A percentile compares a stretch with the other conserved stretches of the same genome.
These are phyloP conservation scores for Nothopassalora personata DNA, from an alignment of 2,329 filamentous ascomycete species.

Conservation along the genomic window DNA sequence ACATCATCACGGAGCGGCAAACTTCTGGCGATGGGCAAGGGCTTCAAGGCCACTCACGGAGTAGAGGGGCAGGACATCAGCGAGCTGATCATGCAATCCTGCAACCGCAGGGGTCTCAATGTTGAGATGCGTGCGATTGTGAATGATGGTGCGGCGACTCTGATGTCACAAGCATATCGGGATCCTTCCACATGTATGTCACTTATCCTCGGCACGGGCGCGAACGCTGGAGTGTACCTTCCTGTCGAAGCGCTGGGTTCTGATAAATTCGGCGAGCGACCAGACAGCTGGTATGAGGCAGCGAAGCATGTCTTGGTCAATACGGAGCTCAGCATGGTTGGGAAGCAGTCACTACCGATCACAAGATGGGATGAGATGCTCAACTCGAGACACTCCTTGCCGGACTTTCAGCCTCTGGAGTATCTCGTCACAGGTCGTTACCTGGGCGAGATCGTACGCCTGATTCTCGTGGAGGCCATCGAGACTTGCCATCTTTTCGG, in stretches of 20 bases:
- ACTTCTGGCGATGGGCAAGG: constrained; percentile 60
- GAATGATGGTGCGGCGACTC: constrained; percentile 58
- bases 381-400: constrained; percentile 52
- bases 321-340: constrained; percentile 63
- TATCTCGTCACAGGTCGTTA: constrained; percentile 61
- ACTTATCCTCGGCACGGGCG: constrained; percentile 60
- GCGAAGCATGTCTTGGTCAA: constrained; percentile 61
- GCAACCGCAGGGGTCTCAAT: constrained; percentile 49
- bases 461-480: constrained; percentile 57
- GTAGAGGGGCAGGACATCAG: constrained; percentile 56
- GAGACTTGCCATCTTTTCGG: constrained; percentile 52
- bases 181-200: constrained; percentile 58
- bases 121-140: constrained; percentile 58
- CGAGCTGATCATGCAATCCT: constrained; percentile 55
- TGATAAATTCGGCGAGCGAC: constrained; percentile 53
- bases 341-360: constrained; percentile 52
- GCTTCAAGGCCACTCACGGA: constrained; percentile 56
- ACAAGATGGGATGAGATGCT: constrained; percentile 59
- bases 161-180: constrained; percentile 58
- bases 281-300: constrained; percentile 50
- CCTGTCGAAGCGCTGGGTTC: constrained; percentile 50
- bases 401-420: constrained; percentile 61
- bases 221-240: constrained; percentile 59
- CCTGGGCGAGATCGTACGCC: constrained; percentile 57
- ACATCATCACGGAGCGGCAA: constrained; percentile 55